A percentile compares a stretch with the other conserved stretches of the same genome.
phyloP scores from a whole-genome alignment of 1,139 yeast genomes.

The Yamadazyma oceani region DNA sequence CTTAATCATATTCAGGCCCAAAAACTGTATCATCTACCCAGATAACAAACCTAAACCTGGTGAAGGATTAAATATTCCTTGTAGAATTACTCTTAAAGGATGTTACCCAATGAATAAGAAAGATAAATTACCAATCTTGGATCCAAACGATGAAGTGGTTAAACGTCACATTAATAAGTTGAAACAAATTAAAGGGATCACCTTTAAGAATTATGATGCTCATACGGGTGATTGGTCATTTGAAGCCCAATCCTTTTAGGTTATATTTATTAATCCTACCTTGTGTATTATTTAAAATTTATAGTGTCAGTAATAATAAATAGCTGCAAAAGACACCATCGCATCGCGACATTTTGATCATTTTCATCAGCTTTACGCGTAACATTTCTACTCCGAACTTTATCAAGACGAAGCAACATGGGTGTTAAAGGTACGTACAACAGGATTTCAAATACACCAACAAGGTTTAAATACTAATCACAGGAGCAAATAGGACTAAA shows the following conservation, averaged over 20 bases:
- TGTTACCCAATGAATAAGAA: slow-evolving; percentile 78
- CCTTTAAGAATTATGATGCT: slow-evolving; percentile 76
- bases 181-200: slow-evolving; percentile 57
- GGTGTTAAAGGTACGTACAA: slow-evolving; percentile 75
- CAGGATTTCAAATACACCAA: no score
- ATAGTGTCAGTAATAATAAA: no score
- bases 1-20: slow-evolving; percentile 58
- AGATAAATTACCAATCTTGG: slow-evolving; percentile 72
- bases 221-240: slow-evolving; percentile 83
- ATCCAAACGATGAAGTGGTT: slow-evolving; percentile 72
- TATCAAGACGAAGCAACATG: no score
- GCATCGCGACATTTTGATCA: no score
- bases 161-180: slow-evolving; percentile 68
- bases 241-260: slow-evolving; percentile 34
- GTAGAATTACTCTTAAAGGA: slow-evolving; percentile 69
- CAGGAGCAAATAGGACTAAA: slow-evolving; percentile 70
- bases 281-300: no score
- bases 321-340: no score
- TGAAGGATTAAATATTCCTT: slow-evolving; percentile 80
- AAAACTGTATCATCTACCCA: slow-evolving; percentile 73
- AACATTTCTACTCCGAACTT: no score
- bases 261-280: neutral
- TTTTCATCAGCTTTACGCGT: no score
- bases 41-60: slow-evolving; percentile 70
- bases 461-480: no score